These are phyloP conservation scores for Macaranga tanarius DNA, from an alignment of 441 rosid species.

Conservation along the genomic window DNA sequence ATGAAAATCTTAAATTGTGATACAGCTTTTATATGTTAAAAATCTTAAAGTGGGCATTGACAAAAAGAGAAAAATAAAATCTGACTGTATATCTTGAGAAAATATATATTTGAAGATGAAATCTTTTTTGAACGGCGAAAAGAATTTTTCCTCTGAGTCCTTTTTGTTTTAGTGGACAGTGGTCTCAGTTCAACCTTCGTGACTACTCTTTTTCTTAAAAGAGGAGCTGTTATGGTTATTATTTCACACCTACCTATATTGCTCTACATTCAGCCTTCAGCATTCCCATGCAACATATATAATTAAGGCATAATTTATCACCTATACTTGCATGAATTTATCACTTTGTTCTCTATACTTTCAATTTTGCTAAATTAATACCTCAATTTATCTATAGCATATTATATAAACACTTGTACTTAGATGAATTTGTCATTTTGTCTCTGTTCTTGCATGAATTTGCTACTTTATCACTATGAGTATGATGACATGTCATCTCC, in stretches of 20 bases:
- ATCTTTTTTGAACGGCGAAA: conserved; percentile 20
- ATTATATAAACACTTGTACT: no score
- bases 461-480: no score
- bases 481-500: no score
- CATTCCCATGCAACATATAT: not conserved
- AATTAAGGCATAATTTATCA: no score
- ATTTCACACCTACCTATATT: not conserved
- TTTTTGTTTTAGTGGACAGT: conserved; percentile 4
- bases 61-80: no score
- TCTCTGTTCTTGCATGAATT: no score
- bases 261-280: not conserved
- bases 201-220: conserved; percentile 7
- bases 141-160: not conserved
- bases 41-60: not conserved
- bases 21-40: not conserved
- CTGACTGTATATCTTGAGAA: not conserved
- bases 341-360: no score
- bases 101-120: conserved; percentile 1
- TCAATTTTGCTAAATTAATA: no score
- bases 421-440: no score
- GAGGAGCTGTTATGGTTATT: conserved; percentile 2
- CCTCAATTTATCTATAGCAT: no score
- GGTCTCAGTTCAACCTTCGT: conserved; percentile 2
- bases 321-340: no score
- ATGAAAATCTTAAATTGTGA: no score